Percentiles rank a stretch among this genome's conserved stretches.
Evolutionary conservation across 225 moss, liverwort and hornwort genomes (phyloP).

Genomic region (Polytrichum formosum): DNA sequence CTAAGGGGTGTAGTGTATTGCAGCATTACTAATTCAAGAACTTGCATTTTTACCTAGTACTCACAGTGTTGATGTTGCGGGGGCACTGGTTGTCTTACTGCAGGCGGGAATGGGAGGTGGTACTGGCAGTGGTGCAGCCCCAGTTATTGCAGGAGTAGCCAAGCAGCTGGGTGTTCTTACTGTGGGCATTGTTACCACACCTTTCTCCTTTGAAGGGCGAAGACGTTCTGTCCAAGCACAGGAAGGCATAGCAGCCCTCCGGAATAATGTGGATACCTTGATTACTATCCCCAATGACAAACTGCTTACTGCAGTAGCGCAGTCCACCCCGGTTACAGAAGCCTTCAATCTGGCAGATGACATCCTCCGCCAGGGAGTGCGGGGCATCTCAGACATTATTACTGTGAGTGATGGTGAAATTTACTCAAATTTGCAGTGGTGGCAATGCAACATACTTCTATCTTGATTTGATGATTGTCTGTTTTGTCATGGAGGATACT

Average conservation of each 20-base stretch:
- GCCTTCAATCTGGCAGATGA: conserved; percentile 86
- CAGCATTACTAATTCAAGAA: not conserved
- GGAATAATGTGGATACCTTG: conserved; percentile 78
- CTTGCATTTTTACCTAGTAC: too few species aligned
- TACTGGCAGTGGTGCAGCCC: conserved; percentile 80
- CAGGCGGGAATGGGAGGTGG: conserved; percentile 90
- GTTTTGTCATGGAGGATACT: not conserved
- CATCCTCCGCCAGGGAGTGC: conserved; percentile 81
- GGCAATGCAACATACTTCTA: not conserved
- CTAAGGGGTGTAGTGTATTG: not conserved
- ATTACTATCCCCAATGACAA: conserved; percentile 87
- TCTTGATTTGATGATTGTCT: not conserved
- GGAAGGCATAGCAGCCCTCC: conserved; percentile 73
- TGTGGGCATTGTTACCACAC: conserved; percentile 79
- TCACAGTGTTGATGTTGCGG: too few species aligned
- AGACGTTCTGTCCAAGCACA: conserved; percentile 77
- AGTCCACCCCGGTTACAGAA: conserved; percentile 74
- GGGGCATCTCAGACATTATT: conserved; percentile 86
- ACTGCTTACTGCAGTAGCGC: conserved; percentile 70
- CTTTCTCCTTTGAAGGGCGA: conserved; percentile 84
- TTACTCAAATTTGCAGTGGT: not conserved
- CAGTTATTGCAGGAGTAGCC: conserved; percentile 77
- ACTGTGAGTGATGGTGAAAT: conserved; percentile 35
- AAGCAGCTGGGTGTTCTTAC: conserved; percentile 73
- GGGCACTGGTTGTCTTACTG: not conserved